phyloP scores from a whole-genome alignment of 2,329 filamentous ascomycete species.

The Aspergillus sp. region DNA sequence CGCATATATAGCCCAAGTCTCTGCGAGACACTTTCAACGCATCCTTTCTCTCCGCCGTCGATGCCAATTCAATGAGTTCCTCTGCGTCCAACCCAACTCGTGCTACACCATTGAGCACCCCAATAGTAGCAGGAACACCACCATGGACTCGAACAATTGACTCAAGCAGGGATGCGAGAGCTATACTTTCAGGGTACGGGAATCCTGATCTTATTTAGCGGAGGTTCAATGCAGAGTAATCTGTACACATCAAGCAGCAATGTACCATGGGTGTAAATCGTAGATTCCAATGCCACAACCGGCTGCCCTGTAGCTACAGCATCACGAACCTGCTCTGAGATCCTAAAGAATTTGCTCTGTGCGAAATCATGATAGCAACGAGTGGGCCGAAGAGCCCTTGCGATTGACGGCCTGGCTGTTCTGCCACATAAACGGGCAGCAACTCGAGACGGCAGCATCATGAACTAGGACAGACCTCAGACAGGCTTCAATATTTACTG shows the following conservation, averaged over 20 bases:
- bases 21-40: constrained; percentile 79
- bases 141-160: constrained; percentile 72
- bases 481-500: not conserved
- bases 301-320: constrained; percentile 67
- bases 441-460: constrained; percentile 16
- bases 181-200: constrained; percentile 63
- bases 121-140: constrained; percentile 82
- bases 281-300: constrained; percentile 87
- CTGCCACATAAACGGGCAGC: constrained; percentile 14
- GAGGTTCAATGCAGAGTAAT: constrained; percentile 1
- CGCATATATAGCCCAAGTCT: constrained; percentile 74
- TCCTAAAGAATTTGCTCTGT: constrained; percentile 49
- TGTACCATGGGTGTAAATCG: constrained; percentile 89
- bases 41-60: constrained; percentile 54
- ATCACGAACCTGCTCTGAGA: constrained; percentile 75
- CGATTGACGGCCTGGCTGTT: constrained; percentile 6
- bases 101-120: constrained; percentile 73
- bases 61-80: constrained; percentile 63
- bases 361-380: constrained; percentile 23
- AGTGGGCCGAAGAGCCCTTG: constrained; percentile 5
- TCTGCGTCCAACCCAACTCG: constrained; percentile 66
- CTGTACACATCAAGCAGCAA: constrained; percentile 42
- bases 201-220: constrained; percentile 43
- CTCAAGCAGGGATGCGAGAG: constrained; percentile 72
- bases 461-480: not conserved